Base-by-base conservation (phyloP, 2,329 filamentous ascomycete genomes). In the Tolypocladium cylindrosporum region DNA sequence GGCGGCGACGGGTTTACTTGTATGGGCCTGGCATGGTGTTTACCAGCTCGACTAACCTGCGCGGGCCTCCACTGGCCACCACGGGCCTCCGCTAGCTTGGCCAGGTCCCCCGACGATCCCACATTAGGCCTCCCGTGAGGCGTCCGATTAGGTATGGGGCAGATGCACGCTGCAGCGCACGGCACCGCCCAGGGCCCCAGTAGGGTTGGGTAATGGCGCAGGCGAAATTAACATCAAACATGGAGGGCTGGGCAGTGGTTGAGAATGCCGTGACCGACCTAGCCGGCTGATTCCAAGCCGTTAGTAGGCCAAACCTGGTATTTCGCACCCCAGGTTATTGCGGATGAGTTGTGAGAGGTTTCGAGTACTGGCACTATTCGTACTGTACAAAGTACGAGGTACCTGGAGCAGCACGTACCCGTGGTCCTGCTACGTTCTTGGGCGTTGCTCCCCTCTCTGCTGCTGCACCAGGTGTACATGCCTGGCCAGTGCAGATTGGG, bases 151-250 rank as follows among this genome's bases (percentile, higher is more conserved):
- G 53, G 39, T 37, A 52, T 52, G 48, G 48, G 48, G 31, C 48
- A 52, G 31, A 52, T 37, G 48, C 48, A 37, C 53, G 53, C 39
- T 43, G 37, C 53, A 55, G 53, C 53, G 24, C 24, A 40, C 27
- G 41, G 52, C 21, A 3, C 34, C 37, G 5, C 3, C 34, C 13
- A 13, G 16, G 21, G 52, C 31, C 24, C 52, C 52, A 42, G 45
- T 31, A 34, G 48, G 31, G 48, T 36, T 51, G 48, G 45, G 42
- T 27, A 24, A 27, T 45, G 42, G 42, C 37, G 41, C 55, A 57
- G 58, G 58, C 58, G 56, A 60, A 53, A 57, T 60, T 48, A 60
- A 60, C 52, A 56, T 53, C 56, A 55, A 53, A 55, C 58, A 57
- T 19, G 55, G 45, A 48, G 24, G 36, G 8, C 31, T 34, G 31